Base-by-base conservation (phyloP, 208 protist species). In the Acanthamoeba sp. region DNA sequence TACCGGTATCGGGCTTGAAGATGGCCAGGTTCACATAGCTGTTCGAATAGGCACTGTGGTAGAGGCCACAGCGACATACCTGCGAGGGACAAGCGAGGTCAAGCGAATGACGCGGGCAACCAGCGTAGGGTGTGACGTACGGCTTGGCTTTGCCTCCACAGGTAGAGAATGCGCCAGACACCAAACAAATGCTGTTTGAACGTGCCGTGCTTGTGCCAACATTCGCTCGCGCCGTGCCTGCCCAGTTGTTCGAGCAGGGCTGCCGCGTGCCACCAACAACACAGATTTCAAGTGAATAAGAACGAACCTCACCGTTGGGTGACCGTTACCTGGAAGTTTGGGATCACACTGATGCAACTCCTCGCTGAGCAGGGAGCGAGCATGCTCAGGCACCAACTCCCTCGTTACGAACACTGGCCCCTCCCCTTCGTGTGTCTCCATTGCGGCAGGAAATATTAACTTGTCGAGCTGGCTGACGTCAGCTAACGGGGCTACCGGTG, bases 161-260 rank as follows among this genome's bases (percentile, higher is more conserved):
- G 69, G 69, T 78, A 78, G 36, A 78, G 69, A 22, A 78, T 78
- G 36, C 69, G 69, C 69, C 69, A 78, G 16, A 78, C 69, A 36
- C 69, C 69, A 38, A 78, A 38, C 69, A 78, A 29, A 22, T 78
- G 69, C 69, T 78, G 69, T 22, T 78, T 78, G 69, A 78, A 78
- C 69, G 69, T 78, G 36, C 69, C 69, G 69, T 78, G 69, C 69
- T 78, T 78, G 29, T 78, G 69, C 69, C 69, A 78, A 22, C 69
- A 78, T 36, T 78, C 69, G 18, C 69, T 78, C n/a, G 69, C 69
- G 1, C 69, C 69, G 69, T 78, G 69, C 69, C 9, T 22, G 18
- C 69, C 38, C 69, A 78, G 69, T 48, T 78, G 69, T 22, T 78
- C 69, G 12, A 78, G 69, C 36, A 78, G 24, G 3, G 69, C 69